Base-by-base conservation (phyloP, 768 basidiomycete species). In the Coprinellus aureogranulatus region DNA sequence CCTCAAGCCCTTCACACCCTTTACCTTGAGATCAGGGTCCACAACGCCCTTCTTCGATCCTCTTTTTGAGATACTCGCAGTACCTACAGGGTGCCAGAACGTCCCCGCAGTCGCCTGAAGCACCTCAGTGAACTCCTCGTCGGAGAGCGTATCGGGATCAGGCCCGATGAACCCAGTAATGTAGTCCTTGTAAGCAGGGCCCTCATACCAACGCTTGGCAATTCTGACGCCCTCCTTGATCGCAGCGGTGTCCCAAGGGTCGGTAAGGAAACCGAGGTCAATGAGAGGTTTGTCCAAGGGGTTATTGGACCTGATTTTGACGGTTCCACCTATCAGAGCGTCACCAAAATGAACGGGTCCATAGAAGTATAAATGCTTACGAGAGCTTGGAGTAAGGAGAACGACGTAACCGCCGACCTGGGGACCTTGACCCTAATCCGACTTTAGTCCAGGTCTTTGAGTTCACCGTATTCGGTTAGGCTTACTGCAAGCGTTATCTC, bases 291-390 rank as follows among this genome's bases (percentile, higher is more conserved):
- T 53, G 27, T 53, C 52, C 41, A 54, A 40, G n/a, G 51, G 58
- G 40, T 54, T 41, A 16, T 53, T 54, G 31, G 58, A 54, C 18
- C 40, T 40, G 12, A 54, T 46, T 23, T 59, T 49, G 16, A 60
- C 45, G 18, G 51, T 31, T 1, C 60, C 58, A n/a, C 68, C 55
- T 34, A 61, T 49, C 30, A 64, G 59, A 8, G 55, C 45, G 50
- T 61, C 52, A 4, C 61, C 54, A 22, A 56, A 53, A 41, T 55
- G 59, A 10, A 64, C 60, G 16, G 48, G 12, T 9, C 28, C 26
- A 49, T 9, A 49, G 10, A 9, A 28, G 2, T 1, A 3, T 28
- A 16, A 49, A 14, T 1, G 28, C 48, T 25, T n/a, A 49, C 50
- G 50, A 12, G 50, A 52, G 14, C 31, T 34, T 3, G 50, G 50